Evolutionary conservation across 2,329 filamentous ascomycete species (phyloP).

Genomic region (Neofusicoccum umdonicola): DNA sequence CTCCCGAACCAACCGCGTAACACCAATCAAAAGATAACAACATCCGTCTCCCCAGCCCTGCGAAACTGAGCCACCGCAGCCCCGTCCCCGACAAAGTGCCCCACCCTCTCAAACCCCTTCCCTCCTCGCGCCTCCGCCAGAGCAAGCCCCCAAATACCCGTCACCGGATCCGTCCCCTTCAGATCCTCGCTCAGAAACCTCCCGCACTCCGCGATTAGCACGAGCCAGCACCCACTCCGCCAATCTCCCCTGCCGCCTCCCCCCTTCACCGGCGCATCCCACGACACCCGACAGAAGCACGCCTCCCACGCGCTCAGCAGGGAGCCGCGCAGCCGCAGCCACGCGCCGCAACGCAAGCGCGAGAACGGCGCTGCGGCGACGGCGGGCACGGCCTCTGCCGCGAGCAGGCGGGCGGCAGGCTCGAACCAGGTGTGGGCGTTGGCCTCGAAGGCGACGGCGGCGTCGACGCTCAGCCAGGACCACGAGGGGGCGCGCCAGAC

Average conservation of each 20-base stretch:
- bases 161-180: background rate
- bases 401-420: background rate
- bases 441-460: constrained; percentile 6
- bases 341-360: background rate
- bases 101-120: background rate
- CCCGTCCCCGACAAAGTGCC: background rate
- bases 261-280: background rate
- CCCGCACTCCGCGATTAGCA: background rate
- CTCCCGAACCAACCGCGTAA: too few relatives aligned
- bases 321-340: too few relatives aligned
- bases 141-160: background rate
- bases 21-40: background rate
- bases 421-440: constrained; percentile 8
- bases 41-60: background rate
- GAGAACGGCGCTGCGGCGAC: background rate
- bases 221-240: background rate
- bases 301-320: background rate
- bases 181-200: background rate
- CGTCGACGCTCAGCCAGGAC: constrained; percentile 14
- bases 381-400: background rate
- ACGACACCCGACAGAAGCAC: background rate
- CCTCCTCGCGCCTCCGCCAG: background rate
- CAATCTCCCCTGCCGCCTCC: too few relatives aligned
- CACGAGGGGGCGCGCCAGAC: background rate
- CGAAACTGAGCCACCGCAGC: background rate